A percentile compares a stretch with the other conserved stretches of the same genome.
phyloP scores from a whole-genome alignment of 192 early-diverging fungal genomes.

The Entomortierella parvispora region DNA sequence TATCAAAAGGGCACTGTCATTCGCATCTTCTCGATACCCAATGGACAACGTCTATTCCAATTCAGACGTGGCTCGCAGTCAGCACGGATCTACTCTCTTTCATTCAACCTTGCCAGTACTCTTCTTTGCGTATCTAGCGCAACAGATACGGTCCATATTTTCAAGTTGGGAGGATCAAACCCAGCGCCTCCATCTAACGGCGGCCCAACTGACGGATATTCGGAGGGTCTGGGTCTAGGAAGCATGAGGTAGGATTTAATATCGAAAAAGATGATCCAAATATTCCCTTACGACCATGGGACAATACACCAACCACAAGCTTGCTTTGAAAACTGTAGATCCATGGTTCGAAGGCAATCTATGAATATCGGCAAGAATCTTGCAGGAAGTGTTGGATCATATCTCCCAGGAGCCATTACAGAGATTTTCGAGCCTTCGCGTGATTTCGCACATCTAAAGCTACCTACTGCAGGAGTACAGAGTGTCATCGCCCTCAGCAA shows the following conservation, averaged over 20 bases:
- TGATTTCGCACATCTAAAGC: constrained; percentile 93
- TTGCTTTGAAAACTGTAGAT: constrained; percentile 38
- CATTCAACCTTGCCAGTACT: constrained; percentile 79
- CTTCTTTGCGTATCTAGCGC: constrained; percentile 88
- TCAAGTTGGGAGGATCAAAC: constrained; percentile 63
- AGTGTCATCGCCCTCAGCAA: constrained; percentile 80
- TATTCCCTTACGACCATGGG: not conserved
- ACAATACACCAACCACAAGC: too few relatives aligned
- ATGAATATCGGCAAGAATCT: constrained; percentile 70
- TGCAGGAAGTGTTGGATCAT: constrained; percentile 84
- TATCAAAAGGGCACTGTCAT: constrained; percentile 89
- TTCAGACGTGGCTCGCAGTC: constrained; percentile 95
- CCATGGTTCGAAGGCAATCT: constrained; percentile 67
- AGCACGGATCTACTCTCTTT: constrained; percentile 90
- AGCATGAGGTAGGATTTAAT: constrained; percentile 27
- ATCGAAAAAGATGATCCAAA: constrained; percentile 1
- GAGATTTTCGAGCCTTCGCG: constrained; percentile 96
- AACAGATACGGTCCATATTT: constrained; percentile 97
- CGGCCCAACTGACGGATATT: constrained; percentile 15
- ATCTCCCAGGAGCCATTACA: constrained; percentile 87
- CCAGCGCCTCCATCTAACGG: constrained; percentile 15
- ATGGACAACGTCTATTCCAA: constrained; percentile 88
- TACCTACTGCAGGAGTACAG: constrained; percentile 81
- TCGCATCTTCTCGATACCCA: constrained; percentile 90
- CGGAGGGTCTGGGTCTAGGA: constrained; percentile 16